Evolutionary conservation across 176 grass and related monocot species (phyloP), one percentile per base, ranked within the genome.

Genomic region (Oryza rufipogon): DNA sequence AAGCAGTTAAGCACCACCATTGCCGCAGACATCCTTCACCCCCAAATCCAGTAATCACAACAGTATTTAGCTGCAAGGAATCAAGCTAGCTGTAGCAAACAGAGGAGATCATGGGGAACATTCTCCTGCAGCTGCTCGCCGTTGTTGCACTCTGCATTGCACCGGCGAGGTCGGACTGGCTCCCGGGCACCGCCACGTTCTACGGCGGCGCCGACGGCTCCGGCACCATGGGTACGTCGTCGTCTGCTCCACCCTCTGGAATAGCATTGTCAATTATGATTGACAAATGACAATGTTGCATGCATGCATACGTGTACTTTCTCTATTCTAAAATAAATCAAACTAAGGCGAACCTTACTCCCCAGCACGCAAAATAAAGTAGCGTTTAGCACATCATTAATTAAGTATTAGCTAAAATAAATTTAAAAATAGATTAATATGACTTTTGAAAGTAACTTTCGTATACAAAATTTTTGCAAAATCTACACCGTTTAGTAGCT

Each of bases 191-290:
- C 42, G 90, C 82, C 4, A 92, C 90, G 9, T 92, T 92, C 73
- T 89, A 92, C 19, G 90, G 90, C 78, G 90, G 90, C 33, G 25
- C 22, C 14, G 90, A 89, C 76, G 86, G 85, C 38, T 64, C 82
- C 14, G 90, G 73, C 42, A 91, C 90, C 9, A 91, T 91, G 89
- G 81, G 89, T 88, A 88, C 52, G 73, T 34, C 22, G 66, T 49
- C 41, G 22, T 25, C 51, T 11, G 30, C 22, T 26, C 19, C 3
- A 75, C 0, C 58, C n/a, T 58, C 52, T 58, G 12, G 48, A 3
- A 16, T 5, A 14, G 32, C 36, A 66, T 42, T 2, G 44, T 46
- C 44, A 46, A 19, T 9, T 22, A 32, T 32, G 30, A 78, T 49
- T 9, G 4, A 26, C 0, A 7, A 7, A 3, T 32, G 2, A 1